A percentile compares a stretch with the other conserved stretches of the same genome.
phyloP scores from a whole-genome alignment of 345 rosid species.

The thale cress (Arabidopsis thaliana) region DNA sequence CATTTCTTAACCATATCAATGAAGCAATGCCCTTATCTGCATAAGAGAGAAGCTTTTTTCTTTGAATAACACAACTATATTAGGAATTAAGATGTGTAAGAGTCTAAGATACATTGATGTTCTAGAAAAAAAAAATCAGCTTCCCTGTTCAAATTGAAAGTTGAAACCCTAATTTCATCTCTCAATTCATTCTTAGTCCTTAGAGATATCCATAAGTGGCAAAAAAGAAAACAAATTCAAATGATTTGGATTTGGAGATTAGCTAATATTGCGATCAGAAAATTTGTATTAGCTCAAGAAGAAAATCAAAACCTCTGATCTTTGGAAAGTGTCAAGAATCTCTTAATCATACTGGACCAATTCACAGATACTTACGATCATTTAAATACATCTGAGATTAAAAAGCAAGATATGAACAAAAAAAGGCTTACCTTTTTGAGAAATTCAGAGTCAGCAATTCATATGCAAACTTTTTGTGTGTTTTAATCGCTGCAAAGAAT shows the following conservation, averaged over 20 bases:
- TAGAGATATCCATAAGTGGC: background rate
- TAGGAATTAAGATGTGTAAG: background rate
- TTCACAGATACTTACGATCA: background rate
- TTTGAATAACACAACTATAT: background rate
- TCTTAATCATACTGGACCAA: conserved; percentile 1
- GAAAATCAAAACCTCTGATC: conserved; percentile 14
- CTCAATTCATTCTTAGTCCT: background rate
- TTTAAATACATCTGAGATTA: background rate
- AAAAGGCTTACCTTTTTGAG: conserved; percentile 29
- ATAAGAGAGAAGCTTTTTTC: background rate
- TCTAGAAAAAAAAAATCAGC: background rate
- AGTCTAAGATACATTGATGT: background rate
- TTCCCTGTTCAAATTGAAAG: background rate
- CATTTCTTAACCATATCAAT: conserved; percentile 72
- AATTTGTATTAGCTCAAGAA: background rate
- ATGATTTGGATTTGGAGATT: background rate
- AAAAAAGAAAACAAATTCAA: background rate
- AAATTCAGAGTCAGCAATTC: background rate
- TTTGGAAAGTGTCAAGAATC: background rate
- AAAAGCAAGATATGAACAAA: background rate
- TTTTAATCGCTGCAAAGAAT: background rate
- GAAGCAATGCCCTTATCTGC: conserved; percentile 21
- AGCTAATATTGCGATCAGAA: conserved; percentile 1
- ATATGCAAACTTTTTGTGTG: background rate
- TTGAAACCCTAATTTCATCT: conserved; percentile 10